Evolutionary conservation across 1,284 basidiomycete species (phyloP), one percentile per base, ranked within the genome.

Genomic region (Ustilago xerochloae): DNA sequence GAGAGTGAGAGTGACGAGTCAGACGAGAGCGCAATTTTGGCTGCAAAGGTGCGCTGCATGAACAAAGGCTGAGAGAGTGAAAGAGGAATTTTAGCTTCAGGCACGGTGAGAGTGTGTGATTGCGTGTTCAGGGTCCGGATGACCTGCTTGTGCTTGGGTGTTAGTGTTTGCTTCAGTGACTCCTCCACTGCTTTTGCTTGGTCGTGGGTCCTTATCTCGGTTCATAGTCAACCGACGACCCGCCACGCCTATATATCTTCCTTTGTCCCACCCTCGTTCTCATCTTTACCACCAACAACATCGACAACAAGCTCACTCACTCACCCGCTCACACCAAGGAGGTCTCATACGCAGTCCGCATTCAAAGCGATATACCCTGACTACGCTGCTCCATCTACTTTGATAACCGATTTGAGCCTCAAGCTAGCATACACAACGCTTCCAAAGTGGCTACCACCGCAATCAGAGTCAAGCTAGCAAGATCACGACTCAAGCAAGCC

Each of bases 91-190:
- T 36, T 32, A 22, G 36, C 22, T n/a, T 39, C 32, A 33, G 46
- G 6, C 46, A 32, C 29, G 28, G 41, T 47, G 22, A 28, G 22
- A 28, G 5, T 13, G 28, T 29, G 49, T 65, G 51, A 64, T 50
- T 48, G 48, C 46, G 45, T 46, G 30, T 52, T 67, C 64, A 67
- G 65, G 65, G 65, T 62, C 65, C 39, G 48, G 36, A 24, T 32
- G 29, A 12, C 32, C 65, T 46, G 59, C 54, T 28, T 15, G 9
- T 32, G n/a, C 32, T 29, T 29, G 47, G 28, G 41, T 22, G 22
- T 22, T 24, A 8, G 6, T 20, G 30, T 57, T 63, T 69, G n/a
- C n/a, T n/a, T n/a, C 32, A 28, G 39, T 68, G 65, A 68, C 65
- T 62, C 55, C 65, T 67, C 59, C 59, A 62, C 65, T 46, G 59